Evolutionary conservation across 345 rosid genomes (phyloP).

Genomic region (Gossypium sturtianum): DNA sequence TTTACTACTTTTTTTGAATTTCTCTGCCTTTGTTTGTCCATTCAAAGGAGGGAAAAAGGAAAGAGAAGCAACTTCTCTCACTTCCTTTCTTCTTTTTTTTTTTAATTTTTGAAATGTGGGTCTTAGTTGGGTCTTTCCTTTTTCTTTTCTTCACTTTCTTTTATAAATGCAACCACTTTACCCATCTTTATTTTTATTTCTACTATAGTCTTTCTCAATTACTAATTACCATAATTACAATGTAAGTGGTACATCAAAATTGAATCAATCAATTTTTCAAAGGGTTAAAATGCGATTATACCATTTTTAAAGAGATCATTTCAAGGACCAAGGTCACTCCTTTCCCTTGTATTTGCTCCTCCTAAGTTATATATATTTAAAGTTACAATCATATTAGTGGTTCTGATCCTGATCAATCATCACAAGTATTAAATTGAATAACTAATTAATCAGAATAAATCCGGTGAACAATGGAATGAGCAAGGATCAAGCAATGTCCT

Average conservation of each 20-base stretch:
- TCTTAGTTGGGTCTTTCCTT: neutral
- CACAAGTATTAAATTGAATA: too few relatives aligned
- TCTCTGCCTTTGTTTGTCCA: conserved; percentile 30
- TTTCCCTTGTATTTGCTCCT: too few relatives aligned
- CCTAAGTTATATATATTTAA: too few relatives aligned
- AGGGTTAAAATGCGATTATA: too few relatives aligned
- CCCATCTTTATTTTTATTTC: neutral
- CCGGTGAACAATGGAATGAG: too few relatives aligned
- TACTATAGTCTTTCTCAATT: neutral
- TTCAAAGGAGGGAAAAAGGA: conserved; percentile 18
- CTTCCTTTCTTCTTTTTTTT: neutral
- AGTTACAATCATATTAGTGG: too few relatives aligned
- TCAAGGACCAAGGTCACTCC: too few relatives aligned
- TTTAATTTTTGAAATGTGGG: conserved; percentile 29
- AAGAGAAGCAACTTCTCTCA: neutral
- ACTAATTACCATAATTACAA: neutral
- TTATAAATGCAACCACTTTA: neutral
- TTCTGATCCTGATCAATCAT: too few relatives aligned
- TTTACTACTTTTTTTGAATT: conserved; percentile 48
- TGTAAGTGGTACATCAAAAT: neutral
- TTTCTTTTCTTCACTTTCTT: neutral
- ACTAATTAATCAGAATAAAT: too few relatives aligned
- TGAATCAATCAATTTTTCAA: too few relatives aligned
- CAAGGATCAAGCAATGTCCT: too few relatives aligned
- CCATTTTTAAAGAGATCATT: too few relatives aligned